Base-by-base conservation (phyloP, 805 yeast species). In the Hyphopichia homilentoma region DNA sequence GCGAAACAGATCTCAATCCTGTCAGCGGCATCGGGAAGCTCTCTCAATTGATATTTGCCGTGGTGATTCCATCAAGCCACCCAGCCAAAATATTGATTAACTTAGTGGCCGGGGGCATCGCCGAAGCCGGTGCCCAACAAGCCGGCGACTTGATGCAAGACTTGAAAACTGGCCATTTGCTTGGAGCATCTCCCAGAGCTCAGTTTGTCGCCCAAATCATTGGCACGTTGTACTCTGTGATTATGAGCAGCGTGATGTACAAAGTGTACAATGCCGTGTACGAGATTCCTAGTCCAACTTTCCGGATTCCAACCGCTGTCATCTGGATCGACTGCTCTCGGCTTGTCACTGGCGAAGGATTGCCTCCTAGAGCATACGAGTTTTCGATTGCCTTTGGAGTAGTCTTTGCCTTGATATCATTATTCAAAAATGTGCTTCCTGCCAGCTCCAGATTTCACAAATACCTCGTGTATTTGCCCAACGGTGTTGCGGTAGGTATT, bases 141-240 rank as follows among this genome's bases (percentile, higher is more conserved):
- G 97, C 97, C 2, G 97, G 98, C 19, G 98, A 90, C 59, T 68
- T 90, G 51, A 85, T 93, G 95, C 98, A 90, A 63, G 97, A 93
- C 60, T 68, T 90, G 45, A 93, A 93, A 55, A 89, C 98, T 0
- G 97, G 97, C 0, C 90, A 85, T 57, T 58, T 90, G 33, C 50
- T 90, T 2, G 95, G 95, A 11, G 97, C 97, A 0, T 84, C 95
- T 0, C 96, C 96, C 12, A 75, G 72, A 40, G 95, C 95, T 3
- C 98, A 93, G 58, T 89, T 93, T 47, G 52, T 78, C 14, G 97
- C 97, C 0, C 97, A 93, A 59, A 44, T 88, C 9, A 73, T 88
- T 25, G 98, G 98, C 0, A 84, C 97, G 0, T 43, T 77, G 1
- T 93, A 87, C 78, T 86, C 96, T 1, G 78, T 86, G 5, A 47